These are phyloP conservation scores for Dictyostelium intermedium DNA, from an alignment of 78 protist species.

Conservation along the genomic window DNA sequence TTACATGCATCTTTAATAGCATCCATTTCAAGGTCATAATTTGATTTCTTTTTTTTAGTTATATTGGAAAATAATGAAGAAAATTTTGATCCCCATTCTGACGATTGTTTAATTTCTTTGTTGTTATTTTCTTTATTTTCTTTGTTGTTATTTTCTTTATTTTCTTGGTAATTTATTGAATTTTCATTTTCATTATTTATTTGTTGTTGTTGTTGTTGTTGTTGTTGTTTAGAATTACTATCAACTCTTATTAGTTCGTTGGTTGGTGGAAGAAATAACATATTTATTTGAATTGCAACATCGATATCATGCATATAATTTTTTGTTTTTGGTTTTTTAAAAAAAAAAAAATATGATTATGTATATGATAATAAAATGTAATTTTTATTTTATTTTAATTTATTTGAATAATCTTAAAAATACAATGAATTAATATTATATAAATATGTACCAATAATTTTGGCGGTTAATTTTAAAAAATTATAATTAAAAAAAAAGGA, in stretches of 20 bases:
- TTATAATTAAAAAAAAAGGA: no score
- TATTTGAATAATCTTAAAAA: background rate
- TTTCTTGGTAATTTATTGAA: background rate
- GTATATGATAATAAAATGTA: background rate
- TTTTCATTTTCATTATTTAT: conserved; percentile 13
- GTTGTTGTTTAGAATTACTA: background rate
- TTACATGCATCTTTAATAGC: conserved; percentile 63
- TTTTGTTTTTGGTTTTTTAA: no score
- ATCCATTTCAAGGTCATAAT: conserved; percentile 60
- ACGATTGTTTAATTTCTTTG: background rate
- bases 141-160: background rate
- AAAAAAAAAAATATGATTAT: no score
- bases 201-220: background rate
- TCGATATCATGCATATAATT: conserved; percentile 10
- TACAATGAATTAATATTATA: background rate
- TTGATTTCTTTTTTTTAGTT: conserved; percentile 67
- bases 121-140: background rate
- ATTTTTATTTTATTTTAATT: no score
- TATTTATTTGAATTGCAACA: conserved; percentile 4
- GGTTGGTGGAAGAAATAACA: conserved; percentile 29
- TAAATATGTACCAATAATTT: no score
- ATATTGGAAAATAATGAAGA: conserved; percentile 28
- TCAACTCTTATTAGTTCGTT: conserved; percentile 11
- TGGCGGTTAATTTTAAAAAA: background rate
- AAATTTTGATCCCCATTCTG: conserved; percentile 60